Evolutionary conservation across 257 asterid species (phyloP), one percentile per base, ranked within the genome.

Genomic region (Nicotiana otophora): DNA sequence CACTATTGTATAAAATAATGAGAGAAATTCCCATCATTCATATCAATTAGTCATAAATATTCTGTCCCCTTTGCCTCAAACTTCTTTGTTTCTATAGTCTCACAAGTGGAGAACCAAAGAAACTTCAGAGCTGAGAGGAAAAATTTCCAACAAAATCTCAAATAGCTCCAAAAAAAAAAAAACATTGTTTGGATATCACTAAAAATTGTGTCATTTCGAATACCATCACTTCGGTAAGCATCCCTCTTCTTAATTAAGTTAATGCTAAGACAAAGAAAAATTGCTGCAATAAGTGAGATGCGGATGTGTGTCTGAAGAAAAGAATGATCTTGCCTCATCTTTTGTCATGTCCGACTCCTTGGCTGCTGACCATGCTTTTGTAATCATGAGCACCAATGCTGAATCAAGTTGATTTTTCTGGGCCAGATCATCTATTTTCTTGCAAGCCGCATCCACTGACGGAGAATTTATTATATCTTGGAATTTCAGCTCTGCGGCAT

Each of bases 331-430:
- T 83, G 89, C 97, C 97, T 96, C 98, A 51, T 89, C 97, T 90
- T 91, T 91, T 85, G 90, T 81, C 98, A 94, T 91, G 91, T 86
- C 89, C 0, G 98, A 86, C 86, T 93, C 99, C 88, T 96, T 96
- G 83, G 98, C 95, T 84, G 95, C 95, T 48, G 99, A 90, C 99
- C 99, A 96, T 82, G 98, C 98, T 88, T 96, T 96, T 33, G 97
- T 85, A 81, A 91, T 89, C 97, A 93, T 90, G 86, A 94, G 97
- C 77, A 91, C 95, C 83, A 96, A 80, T 31, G 98, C 95, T 1
- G 99, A 89, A 85, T 94, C 98, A 51, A 96, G 94, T 88, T 94
- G 93, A 85, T 93, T 93, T 85, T 91, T 93, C 77, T 88, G 92
- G 10, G 98, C 99, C 88, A 94, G 86, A 86, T 87, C 89, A 85